phyloP scores from a whole-genome alignment of 192 early-diverging fungal genomes.

The Rhizophagus clarus region DNA sequence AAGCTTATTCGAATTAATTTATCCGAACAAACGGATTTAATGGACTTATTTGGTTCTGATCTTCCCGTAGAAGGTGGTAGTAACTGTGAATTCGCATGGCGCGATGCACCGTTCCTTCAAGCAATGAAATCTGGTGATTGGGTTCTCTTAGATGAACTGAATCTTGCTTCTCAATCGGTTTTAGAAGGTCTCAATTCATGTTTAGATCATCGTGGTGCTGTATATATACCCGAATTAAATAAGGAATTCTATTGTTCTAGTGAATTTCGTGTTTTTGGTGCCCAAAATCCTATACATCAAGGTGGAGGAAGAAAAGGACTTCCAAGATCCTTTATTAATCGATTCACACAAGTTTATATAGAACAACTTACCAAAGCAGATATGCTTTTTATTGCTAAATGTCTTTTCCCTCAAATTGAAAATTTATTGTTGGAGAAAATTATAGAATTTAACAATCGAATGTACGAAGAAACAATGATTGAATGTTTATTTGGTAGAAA shows the following conservation, averaged over 20 bases:
- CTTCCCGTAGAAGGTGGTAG: constrained; percentile 89
- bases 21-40: constrained; percentile 97
- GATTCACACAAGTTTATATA: constrained; percentile 95
- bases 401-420: constrained; percentile 57
- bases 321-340: constrained; percentile 95
- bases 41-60: constrained; percentile 98
- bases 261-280: constrained; percentile 93
- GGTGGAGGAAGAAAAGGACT: constrained; percentile 99
- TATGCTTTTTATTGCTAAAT: constrained; percentile 71
- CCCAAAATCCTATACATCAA: constrained; percentile 95
- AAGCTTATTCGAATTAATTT: constrained; percentile 93
- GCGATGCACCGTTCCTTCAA: constrained; percentile 94
- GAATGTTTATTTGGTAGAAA: constrained; percentile 68
- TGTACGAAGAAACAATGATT: constrained; percentile 86
- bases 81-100: constrained; percentile 91
- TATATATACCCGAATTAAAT: constrained; percentile 96
- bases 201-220: constrained; percentile 93
- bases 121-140: constrained; percentile 96
- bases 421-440: constrained; percentile 54
- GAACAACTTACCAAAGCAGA: constrained; percentile 81
- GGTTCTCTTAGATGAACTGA: constrained; percentile 97
- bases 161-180: constrained; percentile 97
- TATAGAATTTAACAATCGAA: constrained; percentile 81
- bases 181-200: constrained; percentile 98
- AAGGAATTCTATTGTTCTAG: constrained; percentile 75